Percentiles rank a stretch among this genome's conserved stretches.
Evolutionary conservation across 768 basidiomycete species (phyloP).

Genomic region (Tylopilus subfusipes): DNA sequence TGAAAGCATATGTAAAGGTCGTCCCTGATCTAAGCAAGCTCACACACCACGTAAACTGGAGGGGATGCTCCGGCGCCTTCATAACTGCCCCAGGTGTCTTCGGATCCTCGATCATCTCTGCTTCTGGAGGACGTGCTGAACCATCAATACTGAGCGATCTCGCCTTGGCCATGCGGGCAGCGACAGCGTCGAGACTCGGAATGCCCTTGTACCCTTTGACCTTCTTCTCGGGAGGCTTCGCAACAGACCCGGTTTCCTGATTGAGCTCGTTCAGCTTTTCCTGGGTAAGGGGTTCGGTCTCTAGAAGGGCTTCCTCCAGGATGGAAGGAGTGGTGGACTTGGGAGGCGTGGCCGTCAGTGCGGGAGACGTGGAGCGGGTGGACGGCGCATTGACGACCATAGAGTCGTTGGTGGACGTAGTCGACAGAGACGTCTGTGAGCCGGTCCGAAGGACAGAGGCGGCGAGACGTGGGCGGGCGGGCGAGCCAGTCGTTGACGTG

Average conservation of each 20-base stretch:
- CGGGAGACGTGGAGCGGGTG: conserved; percentile 67
- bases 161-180: conserved; percentile 70
- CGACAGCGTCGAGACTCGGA: conserved; percentile 81
- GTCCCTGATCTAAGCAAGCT: background rate
- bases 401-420: conserved; percentile 53
- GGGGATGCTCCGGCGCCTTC: conserved; percentile 71
- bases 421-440: conserved; percentile 50
- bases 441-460: conserved; percentile 66
- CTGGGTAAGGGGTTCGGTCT: conserved; percentile 50
- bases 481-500: conserved; percentile 24
- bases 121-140: conserved; percentile 67
- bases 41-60: conserved; percentile 75
- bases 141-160: conserved; percentile 57
- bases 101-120: conserved; percentile 77
- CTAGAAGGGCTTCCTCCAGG: conserved; percentile 35
- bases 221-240: conserved; percentile 35
- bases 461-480: conserved; percentile 66
- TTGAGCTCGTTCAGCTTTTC: conserved; percentile 67
- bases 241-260: conserved; percentile 42
- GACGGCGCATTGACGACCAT: conserved; percentile 61
- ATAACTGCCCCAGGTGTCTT: conserved; percentile 76
- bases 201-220: conserved; percentile 80
- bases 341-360: conserved; percentile 41
- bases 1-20: background rate
- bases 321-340: conserved; percentile 41